Evolutionary conservation across 2,329 filamentous ascomycete genomes (phyloP).

Genomic region (Aspergillus brasiliensis): DNA sequence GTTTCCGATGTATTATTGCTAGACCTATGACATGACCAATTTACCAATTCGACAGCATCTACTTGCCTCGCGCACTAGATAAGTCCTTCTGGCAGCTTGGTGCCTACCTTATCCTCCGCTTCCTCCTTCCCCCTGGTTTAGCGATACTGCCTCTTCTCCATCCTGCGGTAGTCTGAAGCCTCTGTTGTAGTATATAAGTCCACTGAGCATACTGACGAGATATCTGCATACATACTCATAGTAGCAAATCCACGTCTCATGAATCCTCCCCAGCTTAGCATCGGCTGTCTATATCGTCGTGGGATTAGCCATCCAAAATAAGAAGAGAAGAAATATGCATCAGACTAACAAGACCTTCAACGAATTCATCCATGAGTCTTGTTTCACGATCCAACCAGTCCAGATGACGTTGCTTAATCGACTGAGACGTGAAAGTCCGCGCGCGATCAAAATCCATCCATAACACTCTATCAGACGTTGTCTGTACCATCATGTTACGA

Average conservation of each 20-base stretch:
- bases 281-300: background rate
- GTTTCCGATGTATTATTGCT: too few relatives aligned
- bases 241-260: background rate
- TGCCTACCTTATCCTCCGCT: too few relatives aligned
- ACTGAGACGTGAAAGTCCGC: background rate
- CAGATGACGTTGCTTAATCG: background rate
- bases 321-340: background rate
- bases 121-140: too few relatives aligned
- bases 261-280: background rate
- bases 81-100: too few relatives aligned
- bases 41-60: too few relatives aligned
- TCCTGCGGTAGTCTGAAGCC: background rate
- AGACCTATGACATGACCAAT: too few relatives aligned
- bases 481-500: background rate
- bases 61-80: too few relatives aligned
- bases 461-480: background rate
- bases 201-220: background rate
- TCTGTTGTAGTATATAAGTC: background rate
- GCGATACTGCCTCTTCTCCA: background rate
- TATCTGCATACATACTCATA: background rate
- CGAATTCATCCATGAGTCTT: background rate
- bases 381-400: background rate
- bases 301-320: background rate
- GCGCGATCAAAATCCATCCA: slow-evolving; percentile 3
- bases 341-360: background rate